Percentiles rank a stretch among this genome's conserved stretches.
Conservation (phyloP, 805 yeast species). For the Dipodascopsis uninucleata region DNA sequence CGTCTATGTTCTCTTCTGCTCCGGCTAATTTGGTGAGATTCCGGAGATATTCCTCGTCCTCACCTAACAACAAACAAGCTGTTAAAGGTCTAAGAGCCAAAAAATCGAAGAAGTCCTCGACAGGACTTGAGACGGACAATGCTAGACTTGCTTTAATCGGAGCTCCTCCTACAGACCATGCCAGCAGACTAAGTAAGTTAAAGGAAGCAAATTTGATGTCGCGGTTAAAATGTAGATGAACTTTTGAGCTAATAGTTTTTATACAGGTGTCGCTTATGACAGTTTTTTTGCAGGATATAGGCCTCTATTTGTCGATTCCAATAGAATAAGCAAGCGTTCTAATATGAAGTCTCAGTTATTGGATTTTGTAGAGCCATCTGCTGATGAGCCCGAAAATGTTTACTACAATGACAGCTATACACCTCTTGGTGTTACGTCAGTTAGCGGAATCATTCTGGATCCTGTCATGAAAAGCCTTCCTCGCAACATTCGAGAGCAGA, state of each 20-base stretch:
- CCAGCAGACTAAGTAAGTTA: conserved; percentile 12
- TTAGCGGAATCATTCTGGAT: conserved; percentile 15
- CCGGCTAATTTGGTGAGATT: no score
- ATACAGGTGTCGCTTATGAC: conserved; percentile 20
- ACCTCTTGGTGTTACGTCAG: conserved; percentile 18
- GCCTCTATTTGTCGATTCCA: conserved; percentile 11
- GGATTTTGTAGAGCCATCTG: conserved; percentile 6
- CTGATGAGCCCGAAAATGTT: conserved; percentile 8
- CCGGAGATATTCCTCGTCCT: conserved; percentile 12
- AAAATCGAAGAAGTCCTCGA: no score
- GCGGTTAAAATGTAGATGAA: not conserved
- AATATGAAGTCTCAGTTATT: not conserved
- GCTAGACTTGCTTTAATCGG: no score
- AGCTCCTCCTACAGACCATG: conserved; percentile 7
- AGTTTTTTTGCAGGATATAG: conserved; percentile 25
- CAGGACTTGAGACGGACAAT: no score
- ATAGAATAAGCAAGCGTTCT: conserved; percentile 1
- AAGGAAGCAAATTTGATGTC: no score
- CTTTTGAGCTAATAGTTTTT: not conserved
- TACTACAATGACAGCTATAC: conserved; percentile 5
- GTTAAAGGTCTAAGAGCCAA: no score
- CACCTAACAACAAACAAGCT: no score
- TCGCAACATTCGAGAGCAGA: conserved; percentile 7
- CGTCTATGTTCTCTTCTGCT: no score
- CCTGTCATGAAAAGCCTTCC: conserved; percentile 18